Evolutionary conservation across 495 filamentous ascomycete species (phyloP), one percentile per base, ranked within the genome.

Genomic region (Lophiostoma macrostomum): DNA sequence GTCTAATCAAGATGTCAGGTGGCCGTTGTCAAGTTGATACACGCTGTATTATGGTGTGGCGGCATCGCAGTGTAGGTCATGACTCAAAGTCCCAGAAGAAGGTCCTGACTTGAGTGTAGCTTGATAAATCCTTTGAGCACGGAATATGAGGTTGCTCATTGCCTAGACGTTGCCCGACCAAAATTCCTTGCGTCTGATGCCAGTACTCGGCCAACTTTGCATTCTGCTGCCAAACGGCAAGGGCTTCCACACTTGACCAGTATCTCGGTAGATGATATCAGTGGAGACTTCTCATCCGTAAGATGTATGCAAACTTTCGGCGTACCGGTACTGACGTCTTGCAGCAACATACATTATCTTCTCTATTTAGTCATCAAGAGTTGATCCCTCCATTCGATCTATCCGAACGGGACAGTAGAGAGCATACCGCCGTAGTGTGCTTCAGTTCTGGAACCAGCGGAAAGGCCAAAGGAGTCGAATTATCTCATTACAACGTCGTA

Each of bases 401-500:
- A 1, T 52, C 49, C 1, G 23, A 11, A 8, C 36, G 49, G n/a
- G 49, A 52, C 20, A 52, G 29, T 27, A 16, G 49, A 41, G 36
- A 52, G 1, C 27, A 43, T 16, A 52, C 49, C 10, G 49, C 49
- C 11, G 19, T 19, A 4, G 49, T 52, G 5, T 52, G 49, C 18
- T 54, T 54, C 30, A 54, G 50, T 29, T 54, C 50, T 24, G 50
- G 50, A n/a, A 54, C 50, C 7, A 54, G 50, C 37, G 50, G 50
- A 14, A 54, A 54, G 14, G 16, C 50, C 11, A 54, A 54, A 20
- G 50, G 40, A 8, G 50, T 54, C n/a, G 41, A 45, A 37, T 22
- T 54, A 24, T 35, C 28, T 6, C 50, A 54, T 30, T 39, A 54
- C 20, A 54, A 54, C 22, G 18, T 54, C 19, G 25, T 54, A 16